These are phyloP conservation scores for Lachancea fermentati DNA, from an alignment of 805 yeast species.

Conservation along the genomic window DNA sequence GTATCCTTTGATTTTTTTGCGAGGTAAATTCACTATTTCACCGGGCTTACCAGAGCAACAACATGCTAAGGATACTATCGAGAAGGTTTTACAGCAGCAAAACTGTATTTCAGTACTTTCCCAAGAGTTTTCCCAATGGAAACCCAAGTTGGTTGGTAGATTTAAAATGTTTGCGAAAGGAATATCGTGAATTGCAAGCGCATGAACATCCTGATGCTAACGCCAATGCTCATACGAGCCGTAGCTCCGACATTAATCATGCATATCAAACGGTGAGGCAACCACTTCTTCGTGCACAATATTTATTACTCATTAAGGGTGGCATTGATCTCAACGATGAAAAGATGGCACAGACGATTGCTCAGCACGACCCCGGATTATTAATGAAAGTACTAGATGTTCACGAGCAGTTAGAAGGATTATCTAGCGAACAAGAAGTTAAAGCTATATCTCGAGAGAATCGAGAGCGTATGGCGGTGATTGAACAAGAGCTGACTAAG, in stretches of 20 bases:
- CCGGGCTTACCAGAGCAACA: not conserved
- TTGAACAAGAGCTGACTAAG: slow-evolving; percentile 41
- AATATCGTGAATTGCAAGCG: slow-evolving; percentile 69
- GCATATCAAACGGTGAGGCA: slow-evolving; percentile 69
- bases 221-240: slow-evolving; percentile 19
- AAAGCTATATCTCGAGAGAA: slow-evolving; percentile 49
- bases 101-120: slow-evolving; percentile 62
- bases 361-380: slow-evolving; percentile 47
- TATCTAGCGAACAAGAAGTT: slow-evolving; percentile 54
- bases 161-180: slow-evolving; percentile 53
- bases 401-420: slow-evolving; percentile 75
- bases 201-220: slow-evolving; percentile 75
- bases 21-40: not conserved
- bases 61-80: slow-evolving; percentile 2
- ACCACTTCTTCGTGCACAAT: slow-evolving; percentile 68
- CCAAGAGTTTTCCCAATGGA: slow-evolving; percentile 62
- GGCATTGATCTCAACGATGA: slow-evolving; percentile 58
- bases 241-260: slow-evolving; percentile 55
- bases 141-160: slow-evolving; percentile 67
- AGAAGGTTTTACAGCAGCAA: slow-evolving; percentile 2
- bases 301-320: slow-evolving; percentile 40
- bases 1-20: not conserved
- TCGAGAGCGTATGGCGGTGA: slow-evolving; percentile 43
- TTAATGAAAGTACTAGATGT: slow-evolving; percentile 76
- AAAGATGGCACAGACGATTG: slow-evolving; percentile 41